phyloP scores from a whole-genome alignment of 495 filamentous ascomycete species.

The Aspergillus taichungensis region DNA sequence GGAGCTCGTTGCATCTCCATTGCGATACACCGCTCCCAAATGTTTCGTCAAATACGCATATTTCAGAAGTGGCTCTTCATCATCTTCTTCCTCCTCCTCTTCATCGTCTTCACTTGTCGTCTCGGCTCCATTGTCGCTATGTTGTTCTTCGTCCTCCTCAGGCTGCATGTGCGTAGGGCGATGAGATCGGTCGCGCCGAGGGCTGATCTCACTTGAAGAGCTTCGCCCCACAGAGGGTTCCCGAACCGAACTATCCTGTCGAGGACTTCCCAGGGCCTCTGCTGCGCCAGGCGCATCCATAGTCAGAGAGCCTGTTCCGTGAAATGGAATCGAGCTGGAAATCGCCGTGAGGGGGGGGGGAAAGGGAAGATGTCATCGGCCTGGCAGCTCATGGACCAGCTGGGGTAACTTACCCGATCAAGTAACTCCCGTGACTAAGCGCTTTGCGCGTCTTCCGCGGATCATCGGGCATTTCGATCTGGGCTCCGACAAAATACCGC shows the following conservation, averaged over 20 bases:
- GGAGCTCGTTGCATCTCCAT: constrained; percentile 87
- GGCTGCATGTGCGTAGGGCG: constrained; percentile 9
- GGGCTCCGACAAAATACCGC: not conserved
- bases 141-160: constrained; percentile 13
- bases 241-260: constrained; percentile 11
- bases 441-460: not conserved
- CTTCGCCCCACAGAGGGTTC: constrained; percentile 14
- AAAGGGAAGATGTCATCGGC: constrained; percentile 10
- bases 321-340: constrained; percentile 15
- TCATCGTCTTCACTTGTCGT: constrained; percentile 16
- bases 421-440: constrained; percentile 10
- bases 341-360: constrained; percentile 1
- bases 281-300: constrained; percentile 40
- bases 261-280: constrained; percentile 19
- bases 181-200: constrained; percentile 11
- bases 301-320: constrained; percentile 24
- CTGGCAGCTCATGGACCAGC: constrained; percentile 6
- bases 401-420: constrained; percentile 6
- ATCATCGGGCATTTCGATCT: too few relatives aligned
- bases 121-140: constrained; percentile 7
- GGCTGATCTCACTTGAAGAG: not conserved
- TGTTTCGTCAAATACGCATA: constrained; percentile 78
- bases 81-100: constrained; percentile 76
- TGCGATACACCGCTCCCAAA: constrained; percentile 74
- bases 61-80: constrained; percentile 93